Evolutionary conservation across 441 rosid species (phyloP), one percentile per base, ranked within the genome.

Genomic region (Eutrema salsugineum): DNA sequence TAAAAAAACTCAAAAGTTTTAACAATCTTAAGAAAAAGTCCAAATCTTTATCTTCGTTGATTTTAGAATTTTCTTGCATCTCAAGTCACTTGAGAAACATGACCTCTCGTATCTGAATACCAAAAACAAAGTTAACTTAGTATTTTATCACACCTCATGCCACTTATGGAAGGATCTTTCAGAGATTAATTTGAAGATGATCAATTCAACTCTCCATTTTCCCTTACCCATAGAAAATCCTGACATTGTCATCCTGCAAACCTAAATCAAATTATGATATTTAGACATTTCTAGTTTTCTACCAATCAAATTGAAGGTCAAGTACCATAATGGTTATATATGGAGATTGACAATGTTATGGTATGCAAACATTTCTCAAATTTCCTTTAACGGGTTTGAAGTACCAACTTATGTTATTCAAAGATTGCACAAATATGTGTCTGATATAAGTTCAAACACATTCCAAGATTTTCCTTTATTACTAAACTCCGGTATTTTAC

Each of bases 201-300:
- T 35, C 36, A 50, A 44, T 11, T 49, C 78, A 17, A 40, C 40
- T 33, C 61, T 51, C 16, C 38, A 28, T 54, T 22, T 54, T 54
- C 59, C 59, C 20, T 55, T 17, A 5, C 38, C 5, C 0, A 7
- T 50, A 4, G 0, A 1, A 1, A 0, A 0, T 0, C 1, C 42
- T 74, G 68, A 11, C 0, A 60, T 50, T 67, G 35, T 22, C 68
- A 49, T 58, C 68, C 3, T 67, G 78, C 50, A 65, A 44, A 64
- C 8, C 11, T 38, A 65, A 47, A 46, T 53, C 14, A 22, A 2
- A 1, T 11, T 73, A 60, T 0, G 0, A 0, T 47, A 12, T 17
- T 28, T 73, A 38, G 60, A 73, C 32, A 28, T 73, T 6, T 73
- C 77, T 47, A 38, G 11, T n/a, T 73, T 6, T 73, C 77, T 47